Conservation (phyloP, 108 stramenopile species). For the Epithemia pelagica region DNA sequence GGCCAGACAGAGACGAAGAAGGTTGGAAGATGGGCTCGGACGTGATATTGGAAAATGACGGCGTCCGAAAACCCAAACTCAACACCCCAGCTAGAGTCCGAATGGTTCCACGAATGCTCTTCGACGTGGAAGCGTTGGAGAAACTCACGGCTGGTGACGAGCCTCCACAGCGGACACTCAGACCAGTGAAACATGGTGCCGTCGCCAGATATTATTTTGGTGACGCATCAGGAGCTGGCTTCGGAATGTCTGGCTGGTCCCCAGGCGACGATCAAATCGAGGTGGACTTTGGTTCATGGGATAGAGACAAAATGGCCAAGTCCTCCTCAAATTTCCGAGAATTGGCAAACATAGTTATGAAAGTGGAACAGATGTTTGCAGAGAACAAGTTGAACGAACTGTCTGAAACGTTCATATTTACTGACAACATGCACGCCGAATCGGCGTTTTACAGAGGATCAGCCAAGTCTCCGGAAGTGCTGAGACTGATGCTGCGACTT, state of each 20-base stretch:
- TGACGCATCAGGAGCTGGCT: conserved; percentile 36
- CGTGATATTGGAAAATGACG: too few species aligned
- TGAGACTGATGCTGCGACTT: conserved; percentile 23
- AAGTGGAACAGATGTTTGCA: conserved; percentile 5
- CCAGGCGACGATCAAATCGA: neutral
- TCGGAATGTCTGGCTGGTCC: conserved; percentile 13
- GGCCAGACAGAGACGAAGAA: neutral
- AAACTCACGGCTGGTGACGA: neutral
- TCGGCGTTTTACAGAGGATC: conserved; percentile 33
- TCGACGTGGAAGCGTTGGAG: neutral
- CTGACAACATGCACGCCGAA: conserved; percentile 23
- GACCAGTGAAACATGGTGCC: neutral
- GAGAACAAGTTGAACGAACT: neutral
- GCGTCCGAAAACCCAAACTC: neutral
- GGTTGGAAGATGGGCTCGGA: neutral
- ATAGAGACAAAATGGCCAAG: neutral
- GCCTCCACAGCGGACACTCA: neutral
- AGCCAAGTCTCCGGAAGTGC: conserved; percentile 16
- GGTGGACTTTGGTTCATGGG: conserved; percentile 1
- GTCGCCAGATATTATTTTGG: conserved; percentile 35
- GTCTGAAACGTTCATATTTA: conserved; percentile 27
- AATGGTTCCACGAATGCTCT: neutral
- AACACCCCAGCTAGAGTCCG: neutral
- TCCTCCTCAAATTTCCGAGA: conserved; percentile 21
- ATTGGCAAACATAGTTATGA: conserved; percentile 18